Evolutionary conservation across 805 yeast species (phyloP), one percentile per base, ranked within the genome.

Genomic region (Yamadazyma philogaea): DNA sequence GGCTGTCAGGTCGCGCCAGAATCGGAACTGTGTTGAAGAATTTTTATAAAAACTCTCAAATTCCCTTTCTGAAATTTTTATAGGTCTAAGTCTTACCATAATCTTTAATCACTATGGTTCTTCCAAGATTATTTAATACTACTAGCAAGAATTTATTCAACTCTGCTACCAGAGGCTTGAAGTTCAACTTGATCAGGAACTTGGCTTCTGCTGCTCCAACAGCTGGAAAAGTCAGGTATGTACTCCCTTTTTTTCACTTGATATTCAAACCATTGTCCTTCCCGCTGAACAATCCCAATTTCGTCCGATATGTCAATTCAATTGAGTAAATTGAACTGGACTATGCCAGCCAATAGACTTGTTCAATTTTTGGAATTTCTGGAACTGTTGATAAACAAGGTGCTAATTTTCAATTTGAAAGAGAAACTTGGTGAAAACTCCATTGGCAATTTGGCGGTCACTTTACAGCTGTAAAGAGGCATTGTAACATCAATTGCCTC

Each of bases 161-260:
- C 72, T 90, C 91, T 60, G 95, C 89, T 62, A 85, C 81, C 78
- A 87, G 89, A 68, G 82, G 83, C 77, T 61, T 72, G 64, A 77
- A 82, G 68, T 80, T 84, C 72, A 74, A 72, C 75, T 81, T 84
- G 72, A 72, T 72, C 75, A 83, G 87, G 73, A 79, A 81, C 69
- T 74, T 82, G 70, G 89, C 90, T 56, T 76, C 88, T 61, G 84
- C 87, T 63, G 82, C 88, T 56, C 79, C 85, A 61, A 57, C 63
- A 50, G 70, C 72, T 63, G 96, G 96, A 80, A 84, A 85, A 70
- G 88, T 88, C 63, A 87, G 87, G 90, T 84, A 81, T 69, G 90
- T 83, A 60, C 50, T n/a, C n/a, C n/a, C n/a, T 24, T 26, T 26
- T 36, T 36, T 36, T 27, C 20, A 34, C 8, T 24, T 24, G 28